These are phyloP conservation scores for Aspergillus egyptiacus DNA, from an alignment of 495 filamentous ascomycete species.

Conservation along the genomic window DNA sequence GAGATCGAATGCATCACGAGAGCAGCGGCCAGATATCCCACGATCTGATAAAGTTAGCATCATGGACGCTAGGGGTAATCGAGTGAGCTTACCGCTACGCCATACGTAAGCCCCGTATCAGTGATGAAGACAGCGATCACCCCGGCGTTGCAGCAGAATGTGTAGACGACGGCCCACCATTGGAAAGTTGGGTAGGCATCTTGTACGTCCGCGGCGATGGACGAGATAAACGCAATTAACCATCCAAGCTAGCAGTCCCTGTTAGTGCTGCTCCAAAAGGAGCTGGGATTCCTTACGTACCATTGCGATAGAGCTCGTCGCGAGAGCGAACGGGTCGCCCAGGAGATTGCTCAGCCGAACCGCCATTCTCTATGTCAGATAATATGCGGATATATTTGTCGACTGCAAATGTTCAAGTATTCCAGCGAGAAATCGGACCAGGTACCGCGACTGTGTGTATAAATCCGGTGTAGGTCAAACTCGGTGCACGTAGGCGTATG, in stretches of 20 bases:
- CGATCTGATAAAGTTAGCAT: slow-evolving; percentile 50
- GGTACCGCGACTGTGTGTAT: slow-evolving; percentile 1
- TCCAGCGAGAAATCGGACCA: slow-evolving; percentile 20
- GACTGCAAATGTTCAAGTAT: slow-evolving; percentile 51
- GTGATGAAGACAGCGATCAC: slow-evolving; percentile 74
- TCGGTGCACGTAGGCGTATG: slow-evolving; percentile 1
- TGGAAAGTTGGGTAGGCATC: slow-evolving; percentile 68
- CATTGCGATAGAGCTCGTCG: slow-evolving; percentile 84
- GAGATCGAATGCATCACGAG: slow-evolving; percentile 79
- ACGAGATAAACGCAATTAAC: slow-evolving; percentile 84
- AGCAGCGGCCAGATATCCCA: slow-evolving; percentile 76
- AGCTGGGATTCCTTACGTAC: slow-evolving; percentile 50
- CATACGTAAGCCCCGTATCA: slow-evolving; percentile 76
- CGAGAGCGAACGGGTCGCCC: slow-evolving; percentile 93
- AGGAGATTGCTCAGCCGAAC: slow-evolving; percentile 82
- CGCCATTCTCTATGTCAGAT: slow-evolving; percentile 33
- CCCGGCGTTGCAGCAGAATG: slow-evolving; percentile 74
- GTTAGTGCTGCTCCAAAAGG: background rate
- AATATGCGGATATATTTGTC: slow-evolving; percentile 60
- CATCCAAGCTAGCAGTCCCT: slow-evolving; percentile 66
- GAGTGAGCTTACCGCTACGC: slow-evolving; percentile 65
- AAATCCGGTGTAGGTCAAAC: slow-evolving; percentile 1
- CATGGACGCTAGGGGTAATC: background rate
- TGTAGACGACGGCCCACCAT: slow-evolving; percentile 87
- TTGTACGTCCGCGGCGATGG: slow-evolving; percentile 65